A percentile compares a stretch with the other conserved stretches of the same genome.
Conservation (phyloP, 2,329 filamentous ascomycete species). For the Moelleriella libera region DNA sequence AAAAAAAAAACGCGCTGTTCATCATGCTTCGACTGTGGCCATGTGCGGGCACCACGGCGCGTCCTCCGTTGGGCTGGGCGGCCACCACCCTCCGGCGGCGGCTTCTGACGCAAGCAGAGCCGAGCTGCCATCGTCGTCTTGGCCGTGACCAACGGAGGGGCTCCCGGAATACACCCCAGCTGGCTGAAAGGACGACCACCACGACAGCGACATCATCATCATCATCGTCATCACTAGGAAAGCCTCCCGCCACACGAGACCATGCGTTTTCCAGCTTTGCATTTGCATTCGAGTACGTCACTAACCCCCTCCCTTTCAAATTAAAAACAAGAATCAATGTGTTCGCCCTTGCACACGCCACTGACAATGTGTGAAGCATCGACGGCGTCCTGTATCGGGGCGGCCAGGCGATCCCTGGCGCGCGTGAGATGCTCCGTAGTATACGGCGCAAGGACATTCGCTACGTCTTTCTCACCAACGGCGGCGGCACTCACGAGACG, state of each 20-base stretch:
- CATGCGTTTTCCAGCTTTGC: slow-evolving; percentile 17
- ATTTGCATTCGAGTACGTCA: slow-evolving; percentile 22
- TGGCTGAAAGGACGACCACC: neutral
- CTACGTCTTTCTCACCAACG: slow-evolving; percentile 92
- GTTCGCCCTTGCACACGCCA: neutral
- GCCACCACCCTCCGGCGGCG: no score
- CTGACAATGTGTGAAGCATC: slow-evolving; percentile 34
- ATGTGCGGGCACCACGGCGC: no score
- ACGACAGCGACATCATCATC: no score
- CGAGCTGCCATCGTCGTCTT: neutral
- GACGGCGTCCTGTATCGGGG: slow-evolving; percentile 91
- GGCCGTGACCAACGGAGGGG: neutral
- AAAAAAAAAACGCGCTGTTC: no score
- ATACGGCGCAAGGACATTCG: slow-evolving; percentile 66
- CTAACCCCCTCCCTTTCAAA: neutral
- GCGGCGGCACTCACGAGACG: slow-evolving; percentile 69
- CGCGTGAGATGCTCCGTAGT: slow-evolving; percentile 56
- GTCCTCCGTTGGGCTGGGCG: no score
- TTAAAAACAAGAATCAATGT: no score
- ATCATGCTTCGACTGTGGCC: no score
- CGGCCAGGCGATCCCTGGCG: slow-evolving; percentile 64
- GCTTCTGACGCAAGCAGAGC: no score
- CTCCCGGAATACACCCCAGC: neutral
- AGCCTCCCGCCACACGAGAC: slow-evolving; percentile 2
- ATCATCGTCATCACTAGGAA: neutral